Conservation (phyloP, 352 stramenopile genomes). For the Phytophthora ohioensis region DNA sequence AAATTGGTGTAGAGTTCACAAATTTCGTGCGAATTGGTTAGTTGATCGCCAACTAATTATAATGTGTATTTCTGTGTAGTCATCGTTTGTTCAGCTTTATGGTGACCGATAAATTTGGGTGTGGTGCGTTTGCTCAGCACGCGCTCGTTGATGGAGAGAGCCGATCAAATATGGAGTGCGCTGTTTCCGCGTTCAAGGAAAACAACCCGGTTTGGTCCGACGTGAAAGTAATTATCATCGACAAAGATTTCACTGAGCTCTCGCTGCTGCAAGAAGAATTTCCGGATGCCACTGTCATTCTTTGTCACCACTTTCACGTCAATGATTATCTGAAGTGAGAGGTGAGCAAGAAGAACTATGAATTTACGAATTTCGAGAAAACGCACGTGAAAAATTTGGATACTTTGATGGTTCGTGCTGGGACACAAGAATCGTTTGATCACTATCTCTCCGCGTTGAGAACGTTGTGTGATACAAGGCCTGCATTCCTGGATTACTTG, state of each 20-base stretch:
- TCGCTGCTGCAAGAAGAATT: background rate
- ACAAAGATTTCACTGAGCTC: conserved; percentile 20
- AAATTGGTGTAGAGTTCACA: background rate
- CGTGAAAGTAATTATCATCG: conserved; percentile 15
- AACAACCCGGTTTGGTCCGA: conserved; percentile 11
- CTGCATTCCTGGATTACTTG: conserved; percentile 17
- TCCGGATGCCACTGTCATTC: conserved; percentile 2
- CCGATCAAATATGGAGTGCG: conserved; percentile 5
- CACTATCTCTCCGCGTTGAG: background rate
- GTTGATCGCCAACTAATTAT: conserved; percentile 8
- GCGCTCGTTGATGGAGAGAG: conserved; percentile 12
- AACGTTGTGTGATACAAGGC: background rate
- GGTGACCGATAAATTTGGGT: conserved; percentile 21
- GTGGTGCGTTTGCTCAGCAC: conserved; percentile 17
- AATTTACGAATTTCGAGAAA: conserved; percentile 14
- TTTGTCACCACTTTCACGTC: conserved; percentile 21
- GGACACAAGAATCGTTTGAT: background rate
- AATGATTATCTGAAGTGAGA: conserved; percentile 24
- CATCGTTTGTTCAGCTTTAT: conserved; percentile 28
- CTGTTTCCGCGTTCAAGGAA: conserved; percentile 8
- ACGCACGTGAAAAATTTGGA: conserved; percentile 3
- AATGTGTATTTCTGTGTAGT: conserved; percentile 1
- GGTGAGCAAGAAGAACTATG: conserved; percentile 12
- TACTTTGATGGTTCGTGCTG: conserved; percentile 11
- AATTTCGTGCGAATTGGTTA: background rate